Conservation (phyloP, 768 basidiomycete species). For the Suillus hirtellus region DNA sequence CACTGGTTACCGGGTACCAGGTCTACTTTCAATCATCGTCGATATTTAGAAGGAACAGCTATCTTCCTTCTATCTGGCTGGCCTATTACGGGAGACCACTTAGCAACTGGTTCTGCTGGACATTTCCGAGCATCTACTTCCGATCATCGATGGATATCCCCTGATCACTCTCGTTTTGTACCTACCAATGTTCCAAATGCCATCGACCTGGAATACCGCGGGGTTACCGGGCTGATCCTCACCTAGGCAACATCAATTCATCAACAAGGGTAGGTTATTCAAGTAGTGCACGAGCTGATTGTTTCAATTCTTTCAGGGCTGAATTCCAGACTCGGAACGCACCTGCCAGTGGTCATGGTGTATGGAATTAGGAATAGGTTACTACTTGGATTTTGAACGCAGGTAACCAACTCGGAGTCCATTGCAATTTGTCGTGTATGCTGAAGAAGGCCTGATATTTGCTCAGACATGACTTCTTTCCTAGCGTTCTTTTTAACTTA, state of each 20-base stretch:
- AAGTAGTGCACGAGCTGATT: too few species aligned
- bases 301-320: conserved; percentile 29
- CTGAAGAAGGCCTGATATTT: conserved; percentile 32
- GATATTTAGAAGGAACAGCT: background rate
- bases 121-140: background rate
- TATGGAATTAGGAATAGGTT: conserved; percentile 47
- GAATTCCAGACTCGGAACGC: conserved; percentile 40
- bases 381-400: conserved; percentile 41
- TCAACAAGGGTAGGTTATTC: conserved; percentile 40
- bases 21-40: background rate
- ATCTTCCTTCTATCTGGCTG: background rate
- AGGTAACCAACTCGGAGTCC: conserved; percentile 33
- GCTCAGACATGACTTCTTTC: conserved; percentile 36
- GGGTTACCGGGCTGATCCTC: conserved; percentile 42
- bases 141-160: conserved; percentile 10
- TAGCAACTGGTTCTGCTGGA: background rate
- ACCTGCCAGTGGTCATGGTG: conserved; percentile 34
- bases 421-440: conserved; percentile 38
- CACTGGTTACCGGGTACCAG: background rate
- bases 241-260: conserved; percentile 42
- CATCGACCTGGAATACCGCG: conserved; percentile 8
- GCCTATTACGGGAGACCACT: background rate
- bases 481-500: background rate
- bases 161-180: background rate
- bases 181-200: conserved; percentile 33